Evolutionary conservation across 139 green algal species (phyloP).

Genomic region (Spirogloea muscicola): DNA sequence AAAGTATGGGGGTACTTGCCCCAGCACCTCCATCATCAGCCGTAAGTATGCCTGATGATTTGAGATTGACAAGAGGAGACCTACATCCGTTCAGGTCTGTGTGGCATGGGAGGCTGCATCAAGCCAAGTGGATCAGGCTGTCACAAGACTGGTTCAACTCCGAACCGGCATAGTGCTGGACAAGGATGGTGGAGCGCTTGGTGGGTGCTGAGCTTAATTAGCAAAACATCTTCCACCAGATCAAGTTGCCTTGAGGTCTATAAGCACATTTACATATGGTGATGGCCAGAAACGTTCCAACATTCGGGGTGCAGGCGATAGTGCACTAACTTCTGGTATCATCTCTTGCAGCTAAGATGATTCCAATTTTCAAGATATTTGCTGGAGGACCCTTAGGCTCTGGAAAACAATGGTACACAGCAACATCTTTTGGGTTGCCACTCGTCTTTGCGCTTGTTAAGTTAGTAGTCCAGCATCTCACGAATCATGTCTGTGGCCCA

Average conservation of each 20-base stretch:
- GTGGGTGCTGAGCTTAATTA: background rate
- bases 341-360: conserved; percentile 79
- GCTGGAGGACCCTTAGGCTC: conserved; percentile 57
- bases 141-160: conserved; percentile 63
- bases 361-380: conserved; percentile 92
- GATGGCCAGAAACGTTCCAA: background rate
- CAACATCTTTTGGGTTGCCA: background rate
- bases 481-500: background rate
- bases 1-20: no score
- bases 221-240: background rate
- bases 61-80: no score
- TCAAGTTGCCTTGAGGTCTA: background rate
- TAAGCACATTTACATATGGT: background rate
- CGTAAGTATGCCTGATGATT: no score
- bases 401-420: conserved; percentile 47
- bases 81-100: conserved; percentile 61
- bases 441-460: background rate
- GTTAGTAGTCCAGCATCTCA: background rate
- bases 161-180: conserved; percentile 86
- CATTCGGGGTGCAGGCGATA: no score
- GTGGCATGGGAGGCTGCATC: conserved; percentile 79
- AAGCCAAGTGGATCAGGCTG: background rate
- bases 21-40: no score
- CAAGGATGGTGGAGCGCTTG: conserved; percentile 78
- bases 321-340: no score